phyloP scores from a whole-genome alignment of 352 stramenopile species.

The Globisporangium orthogonon region DNA sequence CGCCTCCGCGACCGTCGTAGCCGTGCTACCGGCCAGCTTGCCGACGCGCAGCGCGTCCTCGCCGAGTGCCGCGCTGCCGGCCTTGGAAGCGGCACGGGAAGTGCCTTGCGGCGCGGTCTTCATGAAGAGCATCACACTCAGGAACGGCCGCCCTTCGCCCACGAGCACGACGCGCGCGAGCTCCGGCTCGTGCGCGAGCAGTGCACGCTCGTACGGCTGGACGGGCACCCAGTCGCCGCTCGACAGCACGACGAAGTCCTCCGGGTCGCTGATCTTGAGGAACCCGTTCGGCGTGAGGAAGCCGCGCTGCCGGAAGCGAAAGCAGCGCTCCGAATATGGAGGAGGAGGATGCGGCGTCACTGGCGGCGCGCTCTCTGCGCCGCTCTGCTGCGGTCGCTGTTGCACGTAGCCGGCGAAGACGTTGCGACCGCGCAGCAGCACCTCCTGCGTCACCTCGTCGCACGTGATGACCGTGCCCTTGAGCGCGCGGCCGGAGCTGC shows the following conservation, averaged over 20 bases:
- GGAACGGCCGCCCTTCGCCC: constrained; percentile 57
- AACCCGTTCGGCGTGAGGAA: constrained; percentile 70
- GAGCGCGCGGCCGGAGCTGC: constrained; percentile 54
- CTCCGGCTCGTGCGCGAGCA: constrained; percentile 42
- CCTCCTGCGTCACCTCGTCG: constrained; percentile 57
- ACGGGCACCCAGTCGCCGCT: constrained; percentile 73
- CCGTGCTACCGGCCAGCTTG: constrained; percentile 25
- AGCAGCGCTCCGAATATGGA: constrained; percentile 32
- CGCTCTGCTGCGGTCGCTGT: background rate
- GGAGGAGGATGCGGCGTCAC: background rate
- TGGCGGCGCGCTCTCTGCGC: background rate
- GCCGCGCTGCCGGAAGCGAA: constrained; percentile 44
- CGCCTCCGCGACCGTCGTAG: constrained; percentile 49
- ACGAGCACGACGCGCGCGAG: constrained; percentile 63
- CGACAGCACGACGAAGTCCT: constrained; percentile 64
- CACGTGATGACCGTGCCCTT: constrained; percentile 50
- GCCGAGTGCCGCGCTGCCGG: constrained; percentile 18
- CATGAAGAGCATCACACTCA: constrained; percentile 75
- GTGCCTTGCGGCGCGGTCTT: constrained; percentile 29
- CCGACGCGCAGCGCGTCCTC: constrained; percentile 44
- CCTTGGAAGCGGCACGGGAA: constrained; percentile 12
- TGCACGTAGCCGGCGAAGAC: constrained; percentile 66
- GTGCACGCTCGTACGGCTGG: constrained; percentile 47
- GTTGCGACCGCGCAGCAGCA: constrained; percentile 59
- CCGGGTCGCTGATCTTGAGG: constrained; percentile 60